Percentiles rank a stretch among this genome's conserved stretches.
phyloP scores from a whole-genome alignment of 257 asterid species.

The Salvia miltiorrhiza region DNA sequence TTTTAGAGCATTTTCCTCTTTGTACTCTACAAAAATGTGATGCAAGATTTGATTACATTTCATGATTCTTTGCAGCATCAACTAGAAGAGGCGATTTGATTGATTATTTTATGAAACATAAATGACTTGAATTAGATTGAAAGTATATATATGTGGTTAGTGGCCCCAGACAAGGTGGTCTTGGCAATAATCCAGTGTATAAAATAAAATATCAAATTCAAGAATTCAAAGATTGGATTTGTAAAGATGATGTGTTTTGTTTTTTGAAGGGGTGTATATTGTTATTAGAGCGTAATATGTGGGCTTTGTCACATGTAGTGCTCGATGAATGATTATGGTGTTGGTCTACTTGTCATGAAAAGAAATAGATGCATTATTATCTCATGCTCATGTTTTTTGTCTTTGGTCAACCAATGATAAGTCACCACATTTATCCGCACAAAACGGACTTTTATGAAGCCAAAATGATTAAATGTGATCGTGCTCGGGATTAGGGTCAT shows the following conservation, averaged over 20 bases:
- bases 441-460: background rate
- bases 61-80: background rate
- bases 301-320: conserved; percentile 48
- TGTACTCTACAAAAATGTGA: background rate
- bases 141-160: conserved; percentile 5
- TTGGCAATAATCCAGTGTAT: conserved; percentile 10
- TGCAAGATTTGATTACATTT: background rate
- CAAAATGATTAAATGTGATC: background rate
- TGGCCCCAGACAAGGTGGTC: conserved; percentile 21
- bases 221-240: conserved; percentile 7
- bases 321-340: conserved; percentile 30
- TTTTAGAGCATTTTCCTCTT: no score
- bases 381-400: conserved; percentile 11
- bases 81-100: background rate
- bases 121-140: background rate
- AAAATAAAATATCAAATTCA: background rate
- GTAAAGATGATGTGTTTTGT: background rate
- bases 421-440: conserved; percentile 2
- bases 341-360: conserved; percentile 34
- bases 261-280: background rate
- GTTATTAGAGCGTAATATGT: conserved; percentile 18
- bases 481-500: background rate
- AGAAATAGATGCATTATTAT: conserved; percentile 33
- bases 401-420: conserved; percentile 17
- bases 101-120: background rate